Conservation (phyloP, 176 grass and related monocot genomes). For the Melocanna baccifera region DNA sequence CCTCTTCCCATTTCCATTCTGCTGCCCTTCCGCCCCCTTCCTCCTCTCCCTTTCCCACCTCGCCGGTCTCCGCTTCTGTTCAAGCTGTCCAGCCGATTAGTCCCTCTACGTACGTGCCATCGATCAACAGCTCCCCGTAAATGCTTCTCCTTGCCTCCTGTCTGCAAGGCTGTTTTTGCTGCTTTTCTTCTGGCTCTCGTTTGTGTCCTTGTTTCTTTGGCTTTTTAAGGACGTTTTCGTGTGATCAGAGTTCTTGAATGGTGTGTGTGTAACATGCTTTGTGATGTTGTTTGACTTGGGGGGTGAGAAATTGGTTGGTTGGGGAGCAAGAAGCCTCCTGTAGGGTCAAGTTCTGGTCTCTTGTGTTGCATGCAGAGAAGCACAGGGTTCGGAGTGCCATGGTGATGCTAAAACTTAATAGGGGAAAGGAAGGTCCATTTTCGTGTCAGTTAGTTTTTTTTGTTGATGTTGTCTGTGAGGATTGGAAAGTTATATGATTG, state of each 20-base stretch:
- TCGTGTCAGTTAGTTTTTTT: not conserved
- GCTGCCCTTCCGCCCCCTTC: constrained; percentile 2
- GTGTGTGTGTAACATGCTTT: not conserved
- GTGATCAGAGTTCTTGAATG: not conserved
- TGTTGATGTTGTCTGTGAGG: not conserved
- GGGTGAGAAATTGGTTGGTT: not conserved
- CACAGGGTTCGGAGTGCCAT: not conserved
- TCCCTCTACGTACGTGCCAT: not conserved
- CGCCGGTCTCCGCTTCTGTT: constrained; percentile 21
- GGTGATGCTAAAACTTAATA: not conserved
- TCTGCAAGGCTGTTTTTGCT: not conserved
- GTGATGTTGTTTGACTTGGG: not conserved
- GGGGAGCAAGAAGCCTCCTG: not conserved
- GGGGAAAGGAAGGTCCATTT: not conserved
- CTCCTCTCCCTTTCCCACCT: constrained; percentile 21
- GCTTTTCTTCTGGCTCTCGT: not conserved
- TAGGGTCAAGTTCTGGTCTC: not conserved
- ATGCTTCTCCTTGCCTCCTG: not conserved
- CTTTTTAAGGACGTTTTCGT: not conserved
- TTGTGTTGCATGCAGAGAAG: not conserved
- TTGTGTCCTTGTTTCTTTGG: not conserved
- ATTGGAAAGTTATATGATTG: not conserved
- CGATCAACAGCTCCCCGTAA: constrained; percentile 36
- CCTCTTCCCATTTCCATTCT: constrained; percentile 6
- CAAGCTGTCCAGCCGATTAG: not conserved